Percentiles rank a stretch among this genome's conserved stretches.
phyloP scores from a whole-genome alignment of 192 early-diverging fungal genomes.

The Coemansia reversa region DNA sequence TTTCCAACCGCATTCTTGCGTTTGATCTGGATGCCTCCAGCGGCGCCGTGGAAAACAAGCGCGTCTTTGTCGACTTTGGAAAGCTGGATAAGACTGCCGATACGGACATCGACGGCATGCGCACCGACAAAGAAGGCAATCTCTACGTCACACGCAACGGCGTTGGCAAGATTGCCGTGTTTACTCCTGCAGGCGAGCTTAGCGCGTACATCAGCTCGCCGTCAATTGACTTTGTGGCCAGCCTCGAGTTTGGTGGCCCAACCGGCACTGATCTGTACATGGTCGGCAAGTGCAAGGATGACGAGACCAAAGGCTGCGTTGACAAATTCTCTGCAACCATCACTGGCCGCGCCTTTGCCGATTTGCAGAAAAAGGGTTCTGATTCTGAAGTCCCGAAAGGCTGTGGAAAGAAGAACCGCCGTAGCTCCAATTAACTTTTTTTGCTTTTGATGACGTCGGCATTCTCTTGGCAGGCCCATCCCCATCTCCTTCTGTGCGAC shows the following conservation, averaged over 20 bases:
- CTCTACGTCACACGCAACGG: constrained; percentile 59
- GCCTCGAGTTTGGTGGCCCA: constrained; percentile 56
- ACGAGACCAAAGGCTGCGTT: constrained; percentile 52
- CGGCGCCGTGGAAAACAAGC: constrained; percentile 30
- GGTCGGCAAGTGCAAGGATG: constrained; percentile 53
- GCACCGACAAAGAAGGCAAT: constrained; percentile 53
- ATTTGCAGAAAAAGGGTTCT: constrained; percentile 6
- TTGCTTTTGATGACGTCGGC: no score
- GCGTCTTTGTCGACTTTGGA: constrained; percentile 53
- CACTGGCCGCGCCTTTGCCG: constrained; percentile 27
- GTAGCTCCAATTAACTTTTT: no score
- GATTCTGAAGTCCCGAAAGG: no score
- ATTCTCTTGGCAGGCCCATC: no score
- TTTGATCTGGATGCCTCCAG: constrained; percentile 46
- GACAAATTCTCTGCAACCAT: constrained; percentile 16
- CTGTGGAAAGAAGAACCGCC: background rate
- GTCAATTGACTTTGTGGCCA: constrained; percentile 34
- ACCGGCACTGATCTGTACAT: constrained; percentile 49
- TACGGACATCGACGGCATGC: constrained; percentile 61
- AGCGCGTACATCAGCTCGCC: constrained; percentile 28
- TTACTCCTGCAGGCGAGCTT: constrained; percentile 45
- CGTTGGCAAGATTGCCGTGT: constrained; percentile 53
- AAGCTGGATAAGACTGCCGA: constrained; percentile 46
- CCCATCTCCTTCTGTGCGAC: no score
- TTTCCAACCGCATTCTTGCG: constrained; percentile 51